phyloP scores from a whole-genome alignment of 192 early-diverging fungal species.

The Gamsiella multidivaricata region DNA sequence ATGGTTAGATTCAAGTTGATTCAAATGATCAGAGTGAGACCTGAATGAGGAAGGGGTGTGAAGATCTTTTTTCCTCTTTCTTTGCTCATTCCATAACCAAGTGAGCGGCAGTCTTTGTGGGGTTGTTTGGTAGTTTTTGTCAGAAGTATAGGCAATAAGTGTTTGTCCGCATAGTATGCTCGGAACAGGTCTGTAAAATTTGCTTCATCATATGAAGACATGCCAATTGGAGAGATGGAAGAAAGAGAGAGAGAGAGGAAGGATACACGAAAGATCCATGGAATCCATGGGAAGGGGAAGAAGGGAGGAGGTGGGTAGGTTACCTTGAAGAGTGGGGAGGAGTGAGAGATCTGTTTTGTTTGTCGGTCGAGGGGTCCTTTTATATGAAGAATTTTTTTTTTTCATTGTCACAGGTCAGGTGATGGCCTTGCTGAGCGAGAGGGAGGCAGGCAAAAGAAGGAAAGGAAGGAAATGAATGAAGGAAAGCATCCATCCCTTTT shows the following conservation, averaged over 20 bases:
- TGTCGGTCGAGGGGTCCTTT: neutral
- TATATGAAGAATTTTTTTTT: conserved; percentile 13
- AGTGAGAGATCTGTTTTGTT: conserved; percentile 3
- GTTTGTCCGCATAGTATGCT: conserved; percentile 46
- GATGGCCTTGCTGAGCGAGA: neutral
- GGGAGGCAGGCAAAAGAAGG: neutral
- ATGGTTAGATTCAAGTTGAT: no score
- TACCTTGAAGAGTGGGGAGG: conserved; percentile 13
- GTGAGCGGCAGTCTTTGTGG: neutral
- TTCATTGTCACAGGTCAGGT: neutral
- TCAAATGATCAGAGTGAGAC: no score
- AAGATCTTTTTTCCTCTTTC: no score
- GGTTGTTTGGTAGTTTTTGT: neutral
- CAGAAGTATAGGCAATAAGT: conserved; percentile 43
- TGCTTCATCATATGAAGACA: conserved; percentile 43
- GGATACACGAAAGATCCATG: neutral
- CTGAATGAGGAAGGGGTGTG: no score
- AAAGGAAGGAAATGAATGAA: neutral
- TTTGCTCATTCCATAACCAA: no score
- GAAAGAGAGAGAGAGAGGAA: neutral
- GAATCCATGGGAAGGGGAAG: neutral
- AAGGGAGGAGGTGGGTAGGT: neutral
- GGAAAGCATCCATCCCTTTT: neutral
- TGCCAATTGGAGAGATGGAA: neutral
- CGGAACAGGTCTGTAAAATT: conserved; percentile 56